A percentile compares a stretch with the other conserved stretches of the same genome.
Evolutionary conservation across 2,329 filamentous ascomycete genomes (phyloP).

Genomic region (Aspergillus calidoustus): DNA sequence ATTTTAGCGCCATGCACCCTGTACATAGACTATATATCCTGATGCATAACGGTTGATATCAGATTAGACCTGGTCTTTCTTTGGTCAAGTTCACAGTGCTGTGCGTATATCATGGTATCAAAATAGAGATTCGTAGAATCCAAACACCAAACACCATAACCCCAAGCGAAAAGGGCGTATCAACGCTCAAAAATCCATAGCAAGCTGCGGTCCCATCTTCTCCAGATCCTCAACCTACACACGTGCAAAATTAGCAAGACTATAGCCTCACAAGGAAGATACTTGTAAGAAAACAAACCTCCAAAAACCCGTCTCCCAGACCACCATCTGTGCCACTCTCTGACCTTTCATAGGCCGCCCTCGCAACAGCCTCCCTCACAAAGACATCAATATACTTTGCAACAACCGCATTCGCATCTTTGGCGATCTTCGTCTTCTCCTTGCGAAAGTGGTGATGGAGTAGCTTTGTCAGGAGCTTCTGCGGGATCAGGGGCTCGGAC

Average conservation of each 20-base stretch:
- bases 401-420: conserved; percentile 75
- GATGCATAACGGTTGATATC: conserved; percentile 12
- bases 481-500: conserved; percentile 63
- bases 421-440: conserved; percentile 72
- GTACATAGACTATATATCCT: conserved; percentile 14
- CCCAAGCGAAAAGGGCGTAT: background rate
- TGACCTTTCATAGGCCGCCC: conserved; percentile 72
- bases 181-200: conserved; percentile 74
- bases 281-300: conserved; percentile 58
- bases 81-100: background rate
- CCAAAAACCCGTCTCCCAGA: conserved; percentile 66
- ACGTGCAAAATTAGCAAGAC: conserved; percentile 16
- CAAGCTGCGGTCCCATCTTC: conserved; percentile 80
- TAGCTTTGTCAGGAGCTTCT: conserved; percentile 73
- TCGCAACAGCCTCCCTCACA: conserved; percentile 82
- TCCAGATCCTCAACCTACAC: conserved; percentile 82
- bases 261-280: background rate
- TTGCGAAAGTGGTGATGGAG: conserved; percentile 78
- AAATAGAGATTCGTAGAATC: conserved; percentile 2
- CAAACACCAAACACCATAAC: conserved; percentile 15
- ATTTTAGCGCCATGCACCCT: conserved; percentile 6
- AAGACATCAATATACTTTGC: conserved; percentile 91
- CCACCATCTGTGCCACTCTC: conserved; percentile 43
- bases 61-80: background rate
- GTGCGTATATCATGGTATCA: conserved; percentile 9